Conservation (phyloP, 805 yeast genomes). For the Spathaspora boniae region DNA sequence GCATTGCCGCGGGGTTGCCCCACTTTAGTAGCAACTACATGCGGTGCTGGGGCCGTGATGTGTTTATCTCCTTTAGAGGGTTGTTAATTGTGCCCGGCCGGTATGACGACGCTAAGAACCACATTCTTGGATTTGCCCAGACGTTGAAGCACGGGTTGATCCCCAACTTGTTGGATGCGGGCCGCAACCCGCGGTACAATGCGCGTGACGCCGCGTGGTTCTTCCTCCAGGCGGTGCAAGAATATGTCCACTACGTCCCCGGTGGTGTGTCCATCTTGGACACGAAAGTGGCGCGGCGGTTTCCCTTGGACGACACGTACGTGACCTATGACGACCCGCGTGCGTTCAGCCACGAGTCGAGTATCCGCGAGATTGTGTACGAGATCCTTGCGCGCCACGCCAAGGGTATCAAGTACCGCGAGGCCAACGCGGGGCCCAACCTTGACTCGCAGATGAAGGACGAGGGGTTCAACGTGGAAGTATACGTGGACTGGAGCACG, state of each 20-base stretch:
- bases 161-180: slow-evolving; percentile 90
- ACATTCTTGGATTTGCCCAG: slow-evolving; percentile 82
- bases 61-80: slow-evolving; percentile 84
- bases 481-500: slow-evolving; percentile 81
- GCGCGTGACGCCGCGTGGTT: slow-evolving; percentile 99
- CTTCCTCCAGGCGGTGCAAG: slow-evolving; percentile 84
- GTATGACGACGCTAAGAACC: slow-evolving; percentile 71
- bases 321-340: slow-evolving; percentile 62
- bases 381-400: slow-evolving; percentile 91
- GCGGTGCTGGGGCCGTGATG: slow-evolving; percentile 99
- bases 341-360: slow-evolving; percentile 70
- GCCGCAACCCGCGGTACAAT: slow-evolving; percentile 89
- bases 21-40: slow-evolving; percentile 87
- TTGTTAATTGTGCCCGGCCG: slow-evolving; percentile 75
- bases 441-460: slow-evolving; percentile 90
- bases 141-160: slow-evolving; percentile 93
- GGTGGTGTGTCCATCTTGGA: slow-evolving; percentile 63
- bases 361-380: slow-evolving; percentile 72
- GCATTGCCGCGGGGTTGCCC: slow-evolving; percentile 95
- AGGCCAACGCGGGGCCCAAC: slow-evolving; percentile 89
- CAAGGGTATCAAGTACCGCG: slow-evolving; percentile 78
- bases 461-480: slow-evolving; percentile 84
- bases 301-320: slow-evolving; percentile 84
- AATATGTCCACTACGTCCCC: slow-evolving; percentile 67
- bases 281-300: slow-evolving; percentile 74